These are phyloP conservation scores for Aureoboletus auriporus DNA, from an alignment of 768 basidiomycete genomes.

Conservation along the genomic window DNA sequence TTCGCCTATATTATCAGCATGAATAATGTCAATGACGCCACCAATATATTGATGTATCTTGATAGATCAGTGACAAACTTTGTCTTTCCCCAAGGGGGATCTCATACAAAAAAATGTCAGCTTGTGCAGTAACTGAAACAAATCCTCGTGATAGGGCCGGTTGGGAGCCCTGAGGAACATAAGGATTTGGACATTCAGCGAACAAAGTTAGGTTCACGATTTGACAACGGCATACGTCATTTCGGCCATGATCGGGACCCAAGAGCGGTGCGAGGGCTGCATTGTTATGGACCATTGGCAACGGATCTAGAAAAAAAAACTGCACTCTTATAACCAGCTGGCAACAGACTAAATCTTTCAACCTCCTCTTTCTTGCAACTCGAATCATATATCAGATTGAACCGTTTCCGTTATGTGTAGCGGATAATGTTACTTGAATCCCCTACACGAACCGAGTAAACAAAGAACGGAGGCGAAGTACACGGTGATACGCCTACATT, in stretches of 20 bases:
- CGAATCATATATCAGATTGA: constrained; percentile 63
- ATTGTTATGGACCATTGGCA: constrained; percentile 1
- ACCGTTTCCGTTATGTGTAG: constrained; percentile 62
- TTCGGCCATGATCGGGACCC: constrained; percentile 5
- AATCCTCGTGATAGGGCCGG: neutral
- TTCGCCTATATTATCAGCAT: constrained; percentile 15
- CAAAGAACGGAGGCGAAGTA: neutral
- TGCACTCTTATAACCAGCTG: constrained; percentile 44
- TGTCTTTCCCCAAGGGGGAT: neutral
- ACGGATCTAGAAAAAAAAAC: neutral
- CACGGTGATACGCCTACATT: neutral
- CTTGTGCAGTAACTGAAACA: neutral
- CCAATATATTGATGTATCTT: neutral
- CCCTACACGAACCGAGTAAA: constrained; percentile 3
- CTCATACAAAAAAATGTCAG: too few species aligned
- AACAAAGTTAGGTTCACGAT: constrained; percentile 19
- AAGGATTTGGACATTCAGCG: neutral
- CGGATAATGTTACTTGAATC: constrained; percentile 40
- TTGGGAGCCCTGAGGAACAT: neutral
- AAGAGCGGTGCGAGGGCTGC: constrained; percentile 4
- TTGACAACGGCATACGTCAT: constrained; percentile 6
- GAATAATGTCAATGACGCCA: constrained; percentile 4
- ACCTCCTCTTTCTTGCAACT: constrained; percentile 48
- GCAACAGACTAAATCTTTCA: constrained; percentile 38
- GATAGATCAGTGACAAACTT: neutral